Evolutionary conservation across 208 protist species (phyloP).

Genomic region (Crithidia fasciculata): DNA sequence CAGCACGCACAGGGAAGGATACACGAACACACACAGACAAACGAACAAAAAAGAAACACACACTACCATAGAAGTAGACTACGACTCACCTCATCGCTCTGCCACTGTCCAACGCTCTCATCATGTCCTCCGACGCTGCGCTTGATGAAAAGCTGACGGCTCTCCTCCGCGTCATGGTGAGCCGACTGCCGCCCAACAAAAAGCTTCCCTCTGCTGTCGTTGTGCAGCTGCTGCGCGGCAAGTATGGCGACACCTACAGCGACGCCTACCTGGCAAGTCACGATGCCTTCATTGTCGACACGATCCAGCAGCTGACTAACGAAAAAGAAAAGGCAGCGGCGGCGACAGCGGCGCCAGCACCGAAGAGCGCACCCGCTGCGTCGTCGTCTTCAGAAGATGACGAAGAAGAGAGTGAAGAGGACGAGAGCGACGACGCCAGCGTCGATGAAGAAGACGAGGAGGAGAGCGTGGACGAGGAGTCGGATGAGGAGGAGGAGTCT

Average conservation of each 20-base stretch:
- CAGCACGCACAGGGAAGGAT: background rate
- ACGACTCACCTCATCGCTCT: background rate
- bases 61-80: background rate
- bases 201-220: slow-evolving; percentile 68
- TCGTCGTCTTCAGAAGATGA: background rate
- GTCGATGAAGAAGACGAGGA: slow-evolving; percentile 34
- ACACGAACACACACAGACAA: background rate
- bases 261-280: slow-evolving; percentile 60
- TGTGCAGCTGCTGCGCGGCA: slow-evolving; percentile 69
- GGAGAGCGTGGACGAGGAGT: slow-evolving; percentile 31
- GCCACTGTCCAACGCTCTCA: no score
- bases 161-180: slow-evolving; percentile 73
- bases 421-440: slow-evolving; percentile 26
- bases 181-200: slow-evolving; percentile 76
- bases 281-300: slow-evolving; percentile 47
- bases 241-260: slow-evolving; percentile 65
- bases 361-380: background rate
- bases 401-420: slow-evolving; percentile 24
- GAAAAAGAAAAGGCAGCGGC: slow-evolving; percentile 24
- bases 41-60: no score
- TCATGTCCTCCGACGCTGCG: slow-evolving; percentile 44
- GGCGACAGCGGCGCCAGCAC: background rate
- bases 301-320: slow-evolving; percentile 48
- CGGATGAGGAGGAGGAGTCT: slow-evolving; percentile 35
- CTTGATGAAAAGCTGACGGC: slow-evolving; percentile 65